A percentile compares a stretch with the other conserved stretches of the same genome.
Conservation (phyloP, 2,329 filamentous ascomycete genomes). For the Phaeophleospora eucalypticola region DNA sequence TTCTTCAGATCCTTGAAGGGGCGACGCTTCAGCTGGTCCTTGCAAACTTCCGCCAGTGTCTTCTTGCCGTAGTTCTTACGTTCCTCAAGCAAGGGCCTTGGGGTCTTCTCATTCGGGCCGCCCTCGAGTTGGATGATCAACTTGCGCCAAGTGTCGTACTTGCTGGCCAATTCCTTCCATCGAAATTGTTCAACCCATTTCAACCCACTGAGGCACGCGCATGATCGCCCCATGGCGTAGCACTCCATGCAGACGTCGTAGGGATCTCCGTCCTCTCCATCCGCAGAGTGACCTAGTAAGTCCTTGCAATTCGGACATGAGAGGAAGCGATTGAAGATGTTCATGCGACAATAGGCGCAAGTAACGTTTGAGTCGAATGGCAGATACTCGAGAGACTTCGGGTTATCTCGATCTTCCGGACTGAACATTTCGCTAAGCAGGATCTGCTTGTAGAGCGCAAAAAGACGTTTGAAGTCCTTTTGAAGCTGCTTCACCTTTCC, state of each 20-base stretch:
- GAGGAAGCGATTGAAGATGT: constrained; percentile 95
- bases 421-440: constrained; percentile 83
- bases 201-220: constrained; percentile 77
- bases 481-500: constrained; percentile 65
- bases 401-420: constrained; percentile 51
- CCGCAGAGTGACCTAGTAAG: constrained; percentile 54
- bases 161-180: constrained; percentile 71
- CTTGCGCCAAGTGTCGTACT: constrained; percentile 78
- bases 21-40: constrained; percentile 74
- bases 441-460: constrained; percentile 71
- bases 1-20: constrained; percentile 81
- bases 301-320: constrained; percentile 83
- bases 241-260: constrained; percentile 99
- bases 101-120: constrained; percentile 61
- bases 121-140: constrained; percentile 72
- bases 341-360: constrained; percentile 91
- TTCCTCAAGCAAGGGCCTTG: constrained; percentile 66
- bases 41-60: constrained; percentile 86
- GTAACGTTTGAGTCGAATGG: constrained; percentile 87
- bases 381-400: constrained; percentile 68
- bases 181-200: constrained; percentile 91
- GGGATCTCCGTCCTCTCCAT: constrained; percentile 65
- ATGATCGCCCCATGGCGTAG: constrained; percentile 94
- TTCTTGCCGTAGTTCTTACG: constrained; percentile 66
- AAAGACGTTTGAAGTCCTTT: constrained; percentile 76